Percentiles rank a stretch among this genome's conserved stretches.
phyloP scores from a whole-genome alignment of 2,329 filamentous ascomycete genomes.

The Aspergillus clavatus region DNA sequence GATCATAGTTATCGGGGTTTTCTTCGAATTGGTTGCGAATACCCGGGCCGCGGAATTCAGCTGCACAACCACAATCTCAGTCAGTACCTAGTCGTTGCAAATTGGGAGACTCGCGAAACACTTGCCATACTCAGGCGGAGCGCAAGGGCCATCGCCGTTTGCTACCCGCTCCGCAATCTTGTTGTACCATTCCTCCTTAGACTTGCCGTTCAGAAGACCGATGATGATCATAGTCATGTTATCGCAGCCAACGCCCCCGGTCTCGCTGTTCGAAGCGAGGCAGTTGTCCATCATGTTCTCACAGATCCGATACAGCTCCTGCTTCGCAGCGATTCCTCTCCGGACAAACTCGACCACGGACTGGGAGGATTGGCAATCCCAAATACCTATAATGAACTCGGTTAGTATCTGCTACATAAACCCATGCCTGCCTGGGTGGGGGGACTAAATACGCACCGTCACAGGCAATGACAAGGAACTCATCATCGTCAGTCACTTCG shows the following conservation, averaged over 20 bases:
- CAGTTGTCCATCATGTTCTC: conserved; percentile 99
- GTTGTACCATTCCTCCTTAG: conserved; percentile 98
- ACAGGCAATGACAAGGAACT: conserved; percentile 89
- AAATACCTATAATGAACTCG: conserved; percentile 67
- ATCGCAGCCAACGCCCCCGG: conserved; percentile 94
- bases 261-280: conserved; percentile 94
- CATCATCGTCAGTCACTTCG: conserved; percentile 85
- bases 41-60: conserved; percentile 78
- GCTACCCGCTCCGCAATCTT: conserved; percentile 90
- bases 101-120: conserved; percentile 47
- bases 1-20: conserved; percentile 57
- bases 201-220: conserved; percentile 83
- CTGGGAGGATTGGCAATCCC: conserved; percentile 99
- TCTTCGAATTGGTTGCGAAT: conserved; percentile 80
- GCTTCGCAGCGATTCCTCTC: conserved; percentile 92
- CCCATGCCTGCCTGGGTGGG: too few species aligned
- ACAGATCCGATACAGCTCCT: conserved; percentile 89
- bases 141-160: conserved; percentile 94
- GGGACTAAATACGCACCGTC: conserved; percentile 60
- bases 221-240: conserved; percentile 99
- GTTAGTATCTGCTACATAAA: conserved; percentile 7
- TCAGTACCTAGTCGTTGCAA: conserved; percentile 38
- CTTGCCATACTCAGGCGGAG: conserved; percentile 99
- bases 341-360: conserved; percentile 95
- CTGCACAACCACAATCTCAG: conserved; percentile 46